These are phyloP conservation scores for Apiotrichum akiyoshidainum DNA, from an alignment of 1,284 basidiomycete genomes.

Conservation along the genomic window DNA sequence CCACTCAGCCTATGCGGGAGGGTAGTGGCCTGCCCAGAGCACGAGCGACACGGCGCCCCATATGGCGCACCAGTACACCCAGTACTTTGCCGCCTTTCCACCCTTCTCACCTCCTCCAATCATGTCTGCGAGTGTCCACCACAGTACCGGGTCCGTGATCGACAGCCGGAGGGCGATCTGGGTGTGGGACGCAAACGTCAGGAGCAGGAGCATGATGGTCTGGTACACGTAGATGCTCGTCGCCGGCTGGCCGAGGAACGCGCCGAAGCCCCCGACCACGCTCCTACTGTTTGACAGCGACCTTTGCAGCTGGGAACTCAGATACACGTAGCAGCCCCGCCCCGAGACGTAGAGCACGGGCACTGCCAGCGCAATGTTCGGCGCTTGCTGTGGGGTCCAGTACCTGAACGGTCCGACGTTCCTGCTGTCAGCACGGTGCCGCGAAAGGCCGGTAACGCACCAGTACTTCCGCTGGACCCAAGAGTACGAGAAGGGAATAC, in stretches of 20 bases:
- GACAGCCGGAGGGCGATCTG: conserved; percentile 84
- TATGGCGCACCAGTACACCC: conserved; percentile 64
- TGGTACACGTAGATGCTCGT: conserved; percentile 69
- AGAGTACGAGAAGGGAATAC: conserved; percentile 70
- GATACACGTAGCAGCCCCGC: conserved; percentile 7
- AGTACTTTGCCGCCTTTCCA: conserved; percentile 2
- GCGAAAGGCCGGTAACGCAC: conserved; percentile 35
- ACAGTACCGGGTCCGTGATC: conserved; percentile 72
- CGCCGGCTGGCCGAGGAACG: too few species aligned
- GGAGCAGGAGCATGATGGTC: conserved; percentile 58
- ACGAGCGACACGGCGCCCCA: conserved; percentile 74
- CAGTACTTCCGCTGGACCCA: conserved; percentile 84
- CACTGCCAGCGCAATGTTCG: conserved; percentile 77
- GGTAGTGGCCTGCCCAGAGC: conserved; percentile 81
- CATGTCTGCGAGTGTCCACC: conserved; percentile 70
- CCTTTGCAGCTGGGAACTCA: too few species aligned
- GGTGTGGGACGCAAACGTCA: conserved; percentile 79
- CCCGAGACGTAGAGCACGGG: conserved; percentile 65
- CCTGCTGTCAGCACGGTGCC: conserved; percentile 48
- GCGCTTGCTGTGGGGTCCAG: conserved; percentile 77
- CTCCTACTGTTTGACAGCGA: too few species aligned
- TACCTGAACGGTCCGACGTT: conserved; percentile 78
- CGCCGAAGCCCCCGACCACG: conserved; percentile 39
- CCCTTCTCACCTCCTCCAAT: background rate
- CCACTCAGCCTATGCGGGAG: conserved; percentile 62